A percentile compares a stretch with the other conserved stretches of the same genome.
These are phyloP conservation scores for Xerocomus spinulosus DNA, from an alignment of 768 basidiomycete genomes.

Conservation along the genomic window DNA sequence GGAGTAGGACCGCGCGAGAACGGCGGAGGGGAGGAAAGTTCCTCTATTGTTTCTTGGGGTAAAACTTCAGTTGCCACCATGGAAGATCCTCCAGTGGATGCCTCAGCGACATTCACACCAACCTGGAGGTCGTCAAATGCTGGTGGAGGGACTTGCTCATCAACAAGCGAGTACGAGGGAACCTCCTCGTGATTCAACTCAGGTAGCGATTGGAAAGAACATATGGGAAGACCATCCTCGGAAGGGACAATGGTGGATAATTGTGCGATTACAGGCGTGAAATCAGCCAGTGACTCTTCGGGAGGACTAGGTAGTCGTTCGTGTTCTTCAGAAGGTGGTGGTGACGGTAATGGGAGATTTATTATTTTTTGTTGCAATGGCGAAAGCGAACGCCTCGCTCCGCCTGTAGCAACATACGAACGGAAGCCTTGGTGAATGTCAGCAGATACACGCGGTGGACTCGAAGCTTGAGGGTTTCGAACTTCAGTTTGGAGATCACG, in stretches of 20 bases:
- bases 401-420: background rate
- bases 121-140: conserved; percentile 18
- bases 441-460: background rate
- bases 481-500: background rate
- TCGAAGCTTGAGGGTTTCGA: background rate
- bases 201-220: background rate
- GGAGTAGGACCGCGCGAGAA: background rate
- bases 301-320: background rate
- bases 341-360: background rate
- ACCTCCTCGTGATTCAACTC: conserved; percentile 15
- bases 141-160: conserved; percentile 23
- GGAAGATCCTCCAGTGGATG: background rate
- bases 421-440: background rate
- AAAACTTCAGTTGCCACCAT: background rate
- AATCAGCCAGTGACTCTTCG: background rate
- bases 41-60: background rate
- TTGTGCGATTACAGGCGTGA: background rate
- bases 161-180: conserved; percentile 22
- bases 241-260: background rate
- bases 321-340: conserved; percentile 5
- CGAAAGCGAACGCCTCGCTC: background rate
- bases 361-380: background rate
- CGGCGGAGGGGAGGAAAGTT: background rate
- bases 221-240: background rate
- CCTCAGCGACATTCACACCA: background rate